Percentiles rank a stretch among this genome's conserved stretches.
Conservation (phyloP, 2,329 filamentous ascomycete genomes). For the Curvularia lunata region DNA sequence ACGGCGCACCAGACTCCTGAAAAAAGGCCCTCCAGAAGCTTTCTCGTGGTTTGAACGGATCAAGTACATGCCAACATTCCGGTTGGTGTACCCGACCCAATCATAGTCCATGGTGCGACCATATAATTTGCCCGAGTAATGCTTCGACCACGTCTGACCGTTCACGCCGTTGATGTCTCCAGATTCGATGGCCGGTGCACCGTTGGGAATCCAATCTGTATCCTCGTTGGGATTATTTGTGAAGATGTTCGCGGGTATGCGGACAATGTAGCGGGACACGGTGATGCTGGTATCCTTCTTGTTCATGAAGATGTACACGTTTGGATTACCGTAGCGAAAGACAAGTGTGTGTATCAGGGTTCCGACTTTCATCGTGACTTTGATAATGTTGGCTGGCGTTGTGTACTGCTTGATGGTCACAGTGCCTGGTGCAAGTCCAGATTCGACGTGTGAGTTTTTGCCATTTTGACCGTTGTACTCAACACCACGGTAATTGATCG, state of each 20-base stretch:
- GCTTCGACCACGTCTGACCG: slow-evolving; percentile 50
- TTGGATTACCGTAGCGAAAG: slow-evolving; percentile 63
- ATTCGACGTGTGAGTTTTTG: slow-evolving; percentile 60
- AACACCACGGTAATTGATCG: slow-evolving; percentile 63
- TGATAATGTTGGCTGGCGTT: slow-evolving; percentile 53
- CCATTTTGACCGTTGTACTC: slow-evolving; percentile 57
- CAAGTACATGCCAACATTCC: slow-evolving; percentile 48
- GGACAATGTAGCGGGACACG: slow-evolving; percentile 50
- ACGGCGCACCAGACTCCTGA: slow-evolving; percentile 50
- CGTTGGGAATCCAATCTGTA: slow-evolving; percentile 42
- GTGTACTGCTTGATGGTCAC: slow-evolving; percentile 53
- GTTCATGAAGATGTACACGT: slow-evolving; percentile 58
- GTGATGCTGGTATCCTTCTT: slow-evolving; percentile 50
- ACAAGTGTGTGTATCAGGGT: slow-evolving; percentile 67
- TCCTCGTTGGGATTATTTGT: slow-evolving; percentile 42
- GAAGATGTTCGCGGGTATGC: slow-evolving; percentile 32
- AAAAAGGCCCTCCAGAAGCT: slow-evolving; percentile 50
- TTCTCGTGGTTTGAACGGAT: slow-evolving; percentile 53
- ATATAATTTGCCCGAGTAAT: slow-evolving; percentile 51
- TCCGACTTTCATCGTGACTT: slow-evolving; percentile 63
- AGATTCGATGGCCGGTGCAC: slow-evolving; percentile 26
- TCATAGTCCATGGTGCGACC: slow-evolving; percentile 51
- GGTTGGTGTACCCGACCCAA: slow-evolving; percentile 48
- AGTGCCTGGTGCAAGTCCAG: slow-evolving; percentile 61
- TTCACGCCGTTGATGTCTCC: slow-evolving; percentile 28